A percentile compares a stretch with the other conserved stretches of the same genome.
Evolutionary conservation across 140 eudicot genomes (phyloP).

Genomic region (Anethum foeniculum): DNA sequence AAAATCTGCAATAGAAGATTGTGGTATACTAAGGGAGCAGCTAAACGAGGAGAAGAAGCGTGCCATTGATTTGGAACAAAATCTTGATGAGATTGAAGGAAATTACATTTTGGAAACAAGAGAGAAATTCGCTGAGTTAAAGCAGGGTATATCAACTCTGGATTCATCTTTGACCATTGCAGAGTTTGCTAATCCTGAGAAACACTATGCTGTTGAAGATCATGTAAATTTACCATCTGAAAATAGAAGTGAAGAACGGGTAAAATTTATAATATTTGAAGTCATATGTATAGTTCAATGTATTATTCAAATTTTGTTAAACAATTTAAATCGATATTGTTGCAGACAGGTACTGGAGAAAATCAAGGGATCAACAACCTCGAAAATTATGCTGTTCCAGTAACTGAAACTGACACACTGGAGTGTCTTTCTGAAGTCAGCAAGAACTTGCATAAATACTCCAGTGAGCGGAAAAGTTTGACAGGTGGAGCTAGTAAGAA

Average conservation of each 20-base stretch:
- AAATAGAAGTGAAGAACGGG: slow-evolving; percentile 27
- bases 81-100: slow-evolving; percentile 32
- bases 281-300: background rate
- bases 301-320: background rate
- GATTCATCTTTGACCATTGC: slow-evolving; percentile 23
- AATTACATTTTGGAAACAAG: slow-evolving; percentile 24
- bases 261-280: slow-evolving; percentile 23
- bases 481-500: slow-evolving; percentile 23
- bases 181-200: slow-evolving; percentile 18
- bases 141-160: slow-evolving; percentile 29
- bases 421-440: background rate
- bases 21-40: slow-evolving; percentile 16
- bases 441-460: background rate
- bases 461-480: slow-evolving; percentile 14
- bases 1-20: slow-evolving; percentile 14
- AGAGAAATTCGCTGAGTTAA: slow-evolving; percentile 33
- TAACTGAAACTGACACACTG: background rate
- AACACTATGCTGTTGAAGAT: slow-evolving; percentile 2
- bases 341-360: slow-evolving; percentile 49
- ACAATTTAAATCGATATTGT: slow-evolving; percentile 18
- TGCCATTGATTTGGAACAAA: slow-evolving; percentile 10
- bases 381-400: slow-evolving; percentile 14
- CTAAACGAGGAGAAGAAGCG: slow-evolving; percentile 21
- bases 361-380: slow-evolving; percentile 16
- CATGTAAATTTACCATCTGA: background rate